phyloP scores from a whole-genome alignment of 2,329 filamentous ascomycete species.

The Didymella lethalis region DNA sequence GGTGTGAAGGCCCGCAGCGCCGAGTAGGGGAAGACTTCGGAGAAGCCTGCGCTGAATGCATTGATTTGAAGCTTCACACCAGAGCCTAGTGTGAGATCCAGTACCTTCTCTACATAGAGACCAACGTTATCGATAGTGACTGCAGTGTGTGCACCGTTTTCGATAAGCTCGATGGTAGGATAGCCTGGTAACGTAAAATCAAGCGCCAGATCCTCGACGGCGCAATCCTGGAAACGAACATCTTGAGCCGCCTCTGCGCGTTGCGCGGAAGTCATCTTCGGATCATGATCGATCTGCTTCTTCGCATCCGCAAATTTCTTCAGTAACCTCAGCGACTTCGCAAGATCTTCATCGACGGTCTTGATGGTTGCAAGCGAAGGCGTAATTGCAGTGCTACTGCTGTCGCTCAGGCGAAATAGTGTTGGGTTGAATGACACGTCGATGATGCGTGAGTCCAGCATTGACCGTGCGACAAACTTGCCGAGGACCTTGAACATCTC shows the following conservation, averaged over 20 bases:
- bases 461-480: slow-evolving; percentile 96
- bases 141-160: slow-evolving; percentile 74
- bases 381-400: slow-evolving; percentile 67
- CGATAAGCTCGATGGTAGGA: slow-evolving; percentile 78
- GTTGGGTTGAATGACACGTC: slow-evolving; percentile 97
- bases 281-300: slow-evolving; percentile 79
- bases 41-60: slow-evolving; percentile 89
- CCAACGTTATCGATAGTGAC: slow-evolving; percentile 94
- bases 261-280: slow-evolving; percentile 68
- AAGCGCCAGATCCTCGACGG: slow-evolving; percentile 84
- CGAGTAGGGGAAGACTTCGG: slow-evolving; percentile 94
- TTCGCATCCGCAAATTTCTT: slow-evolving; percentile 87
- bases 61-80: slow-evolving; percentile 90
- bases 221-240: slow-evolving; percentile 77
- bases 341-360: slow-evolving; percentile 84
- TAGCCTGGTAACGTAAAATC: slow-evolving; percentile 97
- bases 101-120: slow-evolving; percentile 83
- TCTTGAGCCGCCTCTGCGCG: slow-evolving; percentile 74
- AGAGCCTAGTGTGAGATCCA: slow-evolving; percentile 88
- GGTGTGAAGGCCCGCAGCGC: slow-evolving; percentile 93
- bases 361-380: slow-evolving; percentile 91
- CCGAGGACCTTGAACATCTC: slow-evolving; percentile 92
- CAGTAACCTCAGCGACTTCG: slow-evolving; percentile 83
- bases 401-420: slow-evolving; percentile 91
- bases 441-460: slow-evolving; percentile 98